Evolutionary conservation across 164 flowering plant genomes (phyloP), one percentile per base, ranked within the genome.

Genomic region (Berberis vulgaris): DNA sequence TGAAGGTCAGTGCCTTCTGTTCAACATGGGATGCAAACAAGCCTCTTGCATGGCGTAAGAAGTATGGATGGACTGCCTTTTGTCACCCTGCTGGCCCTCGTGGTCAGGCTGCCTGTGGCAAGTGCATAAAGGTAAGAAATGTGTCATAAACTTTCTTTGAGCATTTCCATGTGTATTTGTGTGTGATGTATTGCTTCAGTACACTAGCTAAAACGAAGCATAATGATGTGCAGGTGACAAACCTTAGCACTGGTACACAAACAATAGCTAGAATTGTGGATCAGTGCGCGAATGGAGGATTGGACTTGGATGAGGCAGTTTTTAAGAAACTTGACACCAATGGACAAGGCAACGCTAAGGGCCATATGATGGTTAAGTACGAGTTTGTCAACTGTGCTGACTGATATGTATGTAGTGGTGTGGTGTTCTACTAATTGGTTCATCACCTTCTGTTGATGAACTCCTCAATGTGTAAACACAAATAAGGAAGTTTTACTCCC

Each of bases 201-300:
- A 26, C 26, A 26, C 26, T 26, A 26, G 26, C 26, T 26, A 26
- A 26, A 26, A 26, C 26, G 26, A 26, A 26, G 26, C 26, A 26
- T 26, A 26, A 26, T 26, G 26, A 26, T 26, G 26, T 26, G 26
- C 26, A 26, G 26, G 26, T 88, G 65, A 86, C 85, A 4, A 89
- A 89, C 69, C 74, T 72, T 0, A 63, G 59, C 26, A 87, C 93
- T 0, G 78, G 84, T n/a, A 72, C 83, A 9, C 77, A 73, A 54
- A 60, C 54, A 39, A 84, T 79, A 0, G 91, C 82, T 60, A 82
- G 93, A 49, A 87, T 89, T 2, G 88, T 89, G 11, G 96, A 89
- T 60, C 89, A 89, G 61, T 85, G 96, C 76, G 65, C 79, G 69
- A 89, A 89, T 47, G 96, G 93, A 65, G 93, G 96, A 12, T 50